Percentiles rank a stretch among this genome's conserved stretches.
Conservation (phyloP, 805 yeast species). For the Pichia occidentalis region DNA sequence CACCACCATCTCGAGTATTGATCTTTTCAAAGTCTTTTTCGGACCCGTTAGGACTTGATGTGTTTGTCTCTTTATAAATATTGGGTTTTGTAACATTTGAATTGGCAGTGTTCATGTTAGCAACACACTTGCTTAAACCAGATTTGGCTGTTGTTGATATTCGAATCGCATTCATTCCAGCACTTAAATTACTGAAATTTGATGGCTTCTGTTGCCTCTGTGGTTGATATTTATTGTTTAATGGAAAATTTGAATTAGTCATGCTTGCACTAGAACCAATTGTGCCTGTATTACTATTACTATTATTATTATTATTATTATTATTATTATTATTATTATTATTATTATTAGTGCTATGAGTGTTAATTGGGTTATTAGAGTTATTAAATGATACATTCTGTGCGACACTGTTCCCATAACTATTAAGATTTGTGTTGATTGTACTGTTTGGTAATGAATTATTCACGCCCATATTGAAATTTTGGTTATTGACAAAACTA, state of each 20-base stretch:
- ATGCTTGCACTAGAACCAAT: background rate
- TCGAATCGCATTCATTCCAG: slow-evolving; percentile 18
- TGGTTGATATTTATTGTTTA: background rate
- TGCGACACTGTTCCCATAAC: too few relatives aligned
- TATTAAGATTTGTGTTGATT: too few relatives aligned
- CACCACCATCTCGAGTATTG: too few relatives aligned
- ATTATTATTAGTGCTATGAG: too few relatives aligned
- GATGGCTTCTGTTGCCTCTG: slow-evolving; percentile 10
- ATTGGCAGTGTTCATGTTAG: slow-evolving; percentile 1
- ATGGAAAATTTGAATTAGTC: background rate
- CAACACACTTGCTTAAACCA: slow-evolving; percentile 10
- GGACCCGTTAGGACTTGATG: background rate
- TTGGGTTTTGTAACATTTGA: background rate
- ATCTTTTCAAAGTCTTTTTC: too few relatives aligned
- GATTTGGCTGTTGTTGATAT: slow-evolving; percentile 7
- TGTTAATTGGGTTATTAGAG: slow-evolving; percentile 2
- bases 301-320: background rate
- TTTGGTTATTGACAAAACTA: background rate
- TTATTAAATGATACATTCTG: slow-evolving; percentile 4
- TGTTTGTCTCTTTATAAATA: too few relatives aligned
- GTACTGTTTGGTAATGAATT: too few relatives aligned
- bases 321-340: background rate
- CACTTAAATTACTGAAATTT: slow-evolving; percentile 17
- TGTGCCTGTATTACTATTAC: background rate
- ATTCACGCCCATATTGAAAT: background rate